Base-by-base conservation (phyloP, 192 early-diverging fungal genomes). In the Jimgerdemannia lactiflua region DNA sequence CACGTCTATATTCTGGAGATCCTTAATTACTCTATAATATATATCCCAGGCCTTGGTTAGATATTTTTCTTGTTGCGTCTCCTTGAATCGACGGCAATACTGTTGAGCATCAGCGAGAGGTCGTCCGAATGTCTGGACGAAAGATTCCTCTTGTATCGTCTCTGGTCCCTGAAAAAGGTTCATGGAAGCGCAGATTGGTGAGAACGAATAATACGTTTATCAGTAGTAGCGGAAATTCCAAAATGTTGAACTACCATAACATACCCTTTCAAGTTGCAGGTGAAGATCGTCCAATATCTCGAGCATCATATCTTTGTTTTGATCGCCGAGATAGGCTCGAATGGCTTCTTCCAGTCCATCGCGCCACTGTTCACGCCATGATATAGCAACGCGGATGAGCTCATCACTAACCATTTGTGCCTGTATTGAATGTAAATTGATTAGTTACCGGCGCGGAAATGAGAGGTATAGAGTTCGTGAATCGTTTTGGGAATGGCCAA, bases 281-380 rank as follows among this genome's bases (percentile, higher is more conserved):
- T 99, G 96, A 71, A 98, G 84, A 9, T 91, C 93, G 70, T 94
- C 92, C 3, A 99, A 82, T 19, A 93, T 92, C 0, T 89, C 83
- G 83, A 96, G 89, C 94, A 97, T 97, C n/a, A 91, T 94, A 19
- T 94, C 91, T 3, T 92, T 86, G 66, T 97, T 93, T 64, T 92
- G 89, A 9, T 89, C 85, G 17, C 89, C 89, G 75, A 92, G 96
- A 70, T 95, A 96, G 8, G 92, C 76, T 42, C 91, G 79, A 4
- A 92, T 94, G 0, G 95, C 96, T 64, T 96, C 94, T 69, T 96
- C 95, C 4, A 99, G 78, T 3, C 93, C 95, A 71, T 98, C 96
- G 67, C 94, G 91, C 98, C 98, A 99, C 94, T 96, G 93, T 83
- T 99, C 98, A 49, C 96, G 94, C 92, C 96, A 96, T 54, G 97